Conservation (phyloP, 2,329 filamentous ascomycete species). For the Trichothecium roseum region DNA sequence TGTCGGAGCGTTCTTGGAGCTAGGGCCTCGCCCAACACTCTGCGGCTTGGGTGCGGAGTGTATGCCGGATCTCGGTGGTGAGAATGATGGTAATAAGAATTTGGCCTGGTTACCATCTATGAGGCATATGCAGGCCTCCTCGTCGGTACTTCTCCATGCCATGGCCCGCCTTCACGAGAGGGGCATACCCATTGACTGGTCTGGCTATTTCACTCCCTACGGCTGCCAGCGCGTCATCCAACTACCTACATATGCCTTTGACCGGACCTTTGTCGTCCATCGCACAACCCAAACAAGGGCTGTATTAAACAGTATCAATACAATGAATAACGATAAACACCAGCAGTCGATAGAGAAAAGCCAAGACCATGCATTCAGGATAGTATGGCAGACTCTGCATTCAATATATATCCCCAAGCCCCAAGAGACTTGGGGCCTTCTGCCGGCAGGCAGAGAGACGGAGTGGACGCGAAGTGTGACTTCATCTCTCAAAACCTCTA, state of each 20-base stretch:
- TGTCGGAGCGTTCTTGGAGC: constrained; percentile 16
- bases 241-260: constrained; percentile 20
- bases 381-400: neutral
- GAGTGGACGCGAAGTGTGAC: neutral
- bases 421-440: neutral
- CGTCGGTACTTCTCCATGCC: constrained; percentile 10
- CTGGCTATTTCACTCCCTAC: constrained; percentile 16
- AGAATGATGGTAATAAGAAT: neutral
- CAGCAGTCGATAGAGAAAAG: neutral
- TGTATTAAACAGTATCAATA: no score
- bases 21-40: constrained; percentile 16
- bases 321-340: neutral
- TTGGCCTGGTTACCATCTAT: constrained; percentile 16
- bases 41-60: constrained; percentile 17
- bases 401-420: no score
- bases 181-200: constrained; percentile 17
- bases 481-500: neutral
- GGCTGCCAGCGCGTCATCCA: constrained; percentile 14
- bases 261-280: constrained; percentile 8
- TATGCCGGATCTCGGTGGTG: constrained; percentile 7
- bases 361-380: neutral
- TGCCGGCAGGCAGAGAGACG: neutral
- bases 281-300: no score
- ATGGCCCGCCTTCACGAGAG: constrained; percentile 14
- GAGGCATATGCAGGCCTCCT: constrained; percentile 5